Evolutionary conservation across 2,329 filamentous ascomycete species (phyloP).

Genomic region (Aureobasidium sp.): DNA sequence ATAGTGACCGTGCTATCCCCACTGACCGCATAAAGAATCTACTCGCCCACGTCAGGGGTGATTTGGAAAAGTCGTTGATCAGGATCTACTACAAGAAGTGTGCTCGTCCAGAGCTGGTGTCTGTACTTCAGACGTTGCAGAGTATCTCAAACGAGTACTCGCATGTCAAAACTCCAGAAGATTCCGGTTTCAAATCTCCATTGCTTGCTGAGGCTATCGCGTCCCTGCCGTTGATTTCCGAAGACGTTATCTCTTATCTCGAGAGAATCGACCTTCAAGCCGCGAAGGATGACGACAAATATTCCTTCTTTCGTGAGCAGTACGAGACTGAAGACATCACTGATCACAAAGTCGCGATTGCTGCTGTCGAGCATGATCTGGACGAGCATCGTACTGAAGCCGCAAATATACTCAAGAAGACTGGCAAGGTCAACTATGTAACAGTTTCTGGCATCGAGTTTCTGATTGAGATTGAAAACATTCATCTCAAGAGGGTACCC

Average conservation of each 20-base stretch:
- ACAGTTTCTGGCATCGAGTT: conserved; percentile 90
- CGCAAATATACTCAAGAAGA: conserved; percentile 63
- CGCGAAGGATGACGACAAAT: conserved; percentile 83
- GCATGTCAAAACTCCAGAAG: conserved; percentile 53
- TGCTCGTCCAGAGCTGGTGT: conserved; percentile 76
- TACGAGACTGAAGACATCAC: conserved; percentile 84
- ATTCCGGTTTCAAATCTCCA: conserved; percentile 63
- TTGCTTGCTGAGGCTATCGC: conserved; percentile 65
- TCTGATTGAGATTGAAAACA: conserved; percentile 83
- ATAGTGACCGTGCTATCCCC: conserved; percentile 55
- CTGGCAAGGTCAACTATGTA: conserved; percentile 60
- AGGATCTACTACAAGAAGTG: conserved; percentile 98
- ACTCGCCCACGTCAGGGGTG: conserved; percentile 62
- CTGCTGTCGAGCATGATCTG: conserved; percentile 82
- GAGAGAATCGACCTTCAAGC: conserved; percentile 79
- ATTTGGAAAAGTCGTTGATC: conserved; percentile 88
- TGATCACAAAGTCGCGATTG: conserved; percentile 86
- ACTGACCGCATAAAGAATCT: conserved; percentile 69
- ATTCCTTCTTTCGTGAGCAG: conserved; percentile 80
- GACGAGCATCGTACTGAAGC: conserved; percentile 66
- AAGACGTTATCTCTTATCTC: conserved; percentile 65
- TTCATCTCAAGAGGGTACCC: conserved; percentile 74
- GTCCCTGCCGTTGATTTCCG: conserved; percentile 66
- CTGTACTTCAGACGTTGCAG: conserved; percentile 77
- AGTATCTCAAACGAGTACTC: conserved; percentile 70